These are phyloP conservation scores for Magnolia changhungtana DNA, from an alignment of 164 flowering plant genomes.

Conservation along the genomic window DNA sequence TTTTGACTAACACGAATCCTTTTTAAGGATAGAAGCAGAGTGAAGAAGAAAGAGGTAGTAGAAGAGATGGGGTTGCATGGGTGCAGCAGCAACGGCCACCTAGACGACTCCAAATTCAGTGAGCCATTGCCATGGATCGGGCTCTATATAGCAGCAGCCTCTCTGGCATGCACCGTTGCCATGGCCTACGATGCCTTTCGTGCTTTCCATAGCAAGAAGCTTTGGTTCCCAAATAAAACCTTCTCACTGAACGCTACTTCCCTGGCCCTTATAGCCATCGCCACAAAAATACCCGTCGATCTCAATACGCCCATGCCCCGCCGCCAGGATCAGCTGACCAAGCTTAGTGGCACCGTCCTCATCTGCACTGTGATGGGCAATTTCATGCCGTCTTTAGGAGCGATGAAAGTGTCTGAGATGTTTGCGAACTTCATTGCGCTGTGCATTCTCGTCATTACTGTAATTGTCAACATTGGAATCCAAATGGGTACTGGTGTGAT, in stretches of 20 bases:
- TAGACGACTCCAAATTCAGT: neutral
- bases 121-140: conserved; percentile 21
- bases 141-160: conserved; percentile 51
- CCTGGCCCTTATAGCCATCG: conserved; percentile 44
- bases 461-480: conserved; percentile 3
- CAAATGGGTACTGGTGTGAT: conserved; percentile 17
- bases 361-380: conserved; percentile 7
- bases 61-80: neutral
- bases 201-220: conserved; percentile 31
- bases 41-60: too few species aligned
- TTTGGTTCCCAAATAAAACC: conserved; percentile 57
- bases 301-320: conserved; percentile 49
- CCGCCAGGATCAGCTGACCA: conserved; percentile 11
- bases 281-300: conserved; percentile 55
- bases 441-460: conserved; percentile 6
- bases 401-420: neutral
- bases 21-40: too few species aligned
- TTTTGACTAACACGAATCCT: too few species aligned
- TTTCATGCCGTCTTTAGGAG: conserved; percentile 10
- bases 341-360: conserved; percentile 14
- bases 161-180: conserved; percentile 37
- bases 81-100: neutral
- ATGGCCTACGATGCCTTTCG: conserved; percentile 43
- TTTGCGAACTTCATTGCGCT: conserved; percentile 1
- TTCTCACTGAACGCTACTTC: conserved; percentile 61